Conservation (phyloP, 2,329 filamentous ascomycete genomes). For the Capronia coronata region DNA sequence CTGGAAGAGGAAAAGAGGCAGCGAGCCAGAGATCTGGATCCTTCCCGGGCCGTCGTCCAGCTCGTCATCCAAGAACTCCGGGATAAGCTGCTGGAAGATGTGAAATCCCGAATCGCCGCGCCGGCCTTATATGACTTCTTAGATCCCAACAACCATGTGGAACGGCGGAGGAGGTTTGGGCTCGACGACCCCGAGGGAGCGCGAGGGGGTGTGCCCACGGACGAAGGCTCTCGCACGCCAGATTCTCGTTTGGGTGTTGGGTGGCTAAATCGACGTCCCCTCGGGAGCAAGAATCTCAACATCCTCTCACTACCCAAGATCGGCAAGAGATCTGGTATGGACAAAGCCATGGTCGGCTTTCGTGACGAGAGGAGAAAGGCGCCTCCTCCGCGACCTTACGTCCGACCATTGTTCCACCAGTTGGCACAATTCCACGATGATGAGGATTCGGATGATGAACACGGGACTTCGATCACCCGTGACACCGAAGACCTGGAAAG, state of each 20-base stretch:
- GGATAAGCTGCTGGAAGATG: slow-evolving; percentile 80
- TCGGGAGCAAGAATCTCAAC: slow-evolving; percentile 42
- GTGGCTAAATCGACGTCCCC: slow-evolving; percentile 34
- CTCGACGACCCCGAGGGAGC: slow-evolving; percentile 62
- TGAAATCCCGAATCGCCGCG: slow-evolving; percentile 78
- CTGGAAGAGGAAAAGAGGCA: slow-evolving; percentile 85
- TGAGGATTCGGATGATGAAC: slow-evolving; percentile 86
- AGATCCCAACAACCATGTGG: slow-evolving; percentile 70
- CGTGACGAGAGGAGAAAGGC: slow-evolving; percentile 61
- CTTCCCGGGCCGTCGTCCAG: slow-evolving; percentile 75
- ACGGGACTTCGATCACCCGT: slow-evolving; percentile 57
- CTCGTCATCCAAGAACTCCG: slow-evolving; percentile 72
- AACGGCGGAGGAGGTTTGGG: slow-evolving; percentile 73
- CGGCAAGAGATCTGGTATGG: slow-evolving; percentile 56
- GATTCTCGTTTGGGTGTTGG: slow-evolving; percentile 42
- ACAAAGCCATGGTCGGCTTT: slow-evolving; percentile 57
- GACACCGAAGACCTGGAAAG: slow-evolving; percentile 85
- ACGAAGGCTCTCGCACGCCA: slow-evolving; percentile 59
- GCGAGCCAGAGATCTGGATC: slow-evolving; percentile 80
- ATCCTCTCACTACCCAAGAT: slow-evolving; percentile 67
- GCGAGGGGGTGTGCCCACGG: slow-evolving; percentile 54
- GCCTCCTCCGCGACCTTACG: slow-evolving; percentile 55
- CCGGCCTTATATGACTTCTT: slow-evolving; percentile 74
- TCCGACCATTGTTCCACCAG: slow-evolving; percentile 72
- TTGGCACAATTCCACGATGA: slow-evolving; percentile 67